Percentiles rank a stretch among this genome's conserved stretches.
phyloP scores from a whole-genome alignment of 2,329 filamentous ascomycete genomes.

The Ascochyta koolunga region DNA sequence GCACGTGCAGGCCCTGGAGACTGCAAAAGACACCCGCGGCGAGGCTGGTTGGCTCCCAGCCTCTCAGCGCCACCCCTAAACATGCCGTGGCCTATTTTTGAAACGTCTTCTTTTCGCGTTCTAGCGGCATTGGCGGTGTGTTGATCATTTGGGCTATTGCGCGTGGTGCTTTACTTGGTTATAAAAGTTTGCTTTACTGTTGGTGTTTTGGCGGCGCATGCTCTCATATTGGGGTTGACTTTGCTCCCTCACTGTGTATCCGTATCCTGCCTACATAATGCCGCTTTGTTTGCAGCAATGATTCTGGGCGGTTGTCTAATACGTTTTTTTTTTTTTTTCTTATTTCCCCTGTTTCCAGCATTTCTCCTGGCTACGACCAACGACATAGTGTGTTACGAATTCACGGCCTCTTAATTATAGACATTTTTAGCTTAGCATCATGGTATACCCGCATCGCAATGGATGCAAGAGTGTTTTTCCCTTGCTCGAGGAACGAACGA shows the following conservation, averaged over 20 bases:
- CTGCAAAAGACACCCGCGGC: constrained; percentile 4
- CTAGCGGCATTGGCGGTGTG: constrained; percentile 14
- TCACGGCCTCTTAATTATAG: constrained; percentile 9
- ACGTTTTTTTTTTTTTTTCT: not conserved
- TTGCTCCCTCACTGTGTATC: constrained; percentile 5
- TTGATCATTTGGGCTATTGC: not conserved
- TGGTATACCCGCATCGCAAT: constrained; percentile 15
- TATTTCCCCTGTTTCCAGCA: not conserved
- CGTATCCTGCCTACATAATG: not conserved
- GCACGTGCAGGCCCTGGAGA: not conserved
- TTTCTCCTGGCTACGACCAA: constrained; percentile 5
- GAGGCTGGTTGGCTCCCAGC: constrained; percentile 5
- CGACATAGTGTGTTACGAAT: constrained; percentile 9
- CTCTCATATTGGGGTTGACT: not conserved
- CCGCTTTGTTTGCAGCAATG: not conserved
- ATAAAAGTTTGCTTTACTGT: constrained; percentile 10
- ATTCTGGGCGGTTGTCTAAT: constrained; percentile 6
- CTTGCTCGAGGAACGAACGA: constrained; percentile 6
- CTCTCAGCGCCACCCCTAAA: not conserved
- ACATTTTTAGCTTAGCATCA: constrained; percentile 16
- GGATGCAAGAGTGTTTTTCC: constrained; percentile 4
- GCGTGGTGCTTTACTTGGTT: not conserved
- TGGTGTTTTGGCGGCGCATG: not conserved
- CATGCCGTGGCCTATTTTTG: not conserved
- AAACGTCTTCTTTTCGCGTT: not conserved